phyloP scores from a whole-genome alignment of 2,329 filamentous ascomycete genomes.

The Coniochaeta sp. region DNA sequence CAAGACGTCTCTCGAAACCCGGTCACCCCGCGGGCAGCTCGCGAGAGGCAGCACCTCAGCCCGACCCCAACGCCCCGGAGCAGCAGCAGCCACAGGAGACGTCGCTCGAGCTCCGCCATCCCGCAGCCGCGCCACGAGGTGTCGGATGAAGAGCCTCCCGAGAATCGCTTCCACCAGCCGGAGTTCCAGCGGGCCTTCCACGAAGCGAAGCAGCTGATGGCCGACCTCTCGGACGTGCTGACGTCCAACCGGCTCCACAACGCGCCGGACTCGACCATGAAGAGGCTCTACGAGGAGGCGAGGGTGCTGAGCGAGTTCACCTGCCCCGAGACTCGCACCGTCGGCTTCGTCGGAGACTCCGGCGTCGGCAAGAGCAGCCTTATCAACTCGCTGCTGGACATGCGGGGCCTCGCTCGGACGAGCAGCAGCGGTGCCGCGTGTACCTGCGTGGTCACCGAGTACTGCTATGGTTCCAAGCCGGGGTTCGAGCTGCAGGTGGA shows the following conservation, averaged over 20 bases:
- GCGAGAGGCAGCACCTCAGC: not conserved
- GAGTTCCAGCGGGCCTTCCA: slow-evolving; percentile 25
- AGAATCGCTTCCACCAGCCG: slow-evolving; percentile 26
- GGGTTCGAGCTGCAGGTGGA: slow-evolving; percentile 26
- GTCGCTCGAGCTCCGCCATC: slow-evolving; percentile 7
- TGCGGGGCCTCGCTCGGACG: slow-evolving; percentile 29
- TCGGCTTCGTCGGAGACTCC: slow-evolving; percentile 41
- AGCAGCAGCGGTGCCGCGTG: slow-evolving; percentile 36
- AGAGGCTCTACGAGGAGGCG: slow-evolving; percentile 24
- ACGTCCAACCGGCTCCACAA: slow-evolving; percentile 24
- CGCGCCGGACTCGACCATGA: slow-evolving; percentile 30
- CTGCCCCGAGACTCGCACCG: slow-evolving; percentile 28
- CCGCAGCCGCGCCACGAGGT: slow-evolving; percentile 7
- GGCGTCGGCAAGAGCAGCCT: slow-evolving; percentile 40
- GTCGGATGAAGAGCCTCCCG: slow-evolving; percentile 9
- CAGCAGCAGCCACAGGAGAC: slow-evolving; percentile 4
- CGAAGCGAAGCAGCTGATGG: slow-evolving; percentile 24
- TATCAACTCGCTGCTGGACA: slow-evolving; percentile 39
- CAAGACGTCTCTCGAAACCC: not conserved
- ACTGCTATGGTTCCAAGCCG: slow-evolving; percentile 26
- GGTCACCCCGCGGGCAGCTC: not conserved
- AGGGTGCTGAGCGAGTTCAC: slow-evolving; percentile 25
- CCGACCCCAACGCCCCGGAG: not conserved
- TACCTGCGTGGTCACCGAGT: slow-evolving; percentile 41
- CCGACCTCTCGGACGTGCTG: slow-evolving; percentile 22